Base-by-base conservation (phyloP, 2,329 filamentous ascomycete species). In the Verticillium alfalfae region DNA sequence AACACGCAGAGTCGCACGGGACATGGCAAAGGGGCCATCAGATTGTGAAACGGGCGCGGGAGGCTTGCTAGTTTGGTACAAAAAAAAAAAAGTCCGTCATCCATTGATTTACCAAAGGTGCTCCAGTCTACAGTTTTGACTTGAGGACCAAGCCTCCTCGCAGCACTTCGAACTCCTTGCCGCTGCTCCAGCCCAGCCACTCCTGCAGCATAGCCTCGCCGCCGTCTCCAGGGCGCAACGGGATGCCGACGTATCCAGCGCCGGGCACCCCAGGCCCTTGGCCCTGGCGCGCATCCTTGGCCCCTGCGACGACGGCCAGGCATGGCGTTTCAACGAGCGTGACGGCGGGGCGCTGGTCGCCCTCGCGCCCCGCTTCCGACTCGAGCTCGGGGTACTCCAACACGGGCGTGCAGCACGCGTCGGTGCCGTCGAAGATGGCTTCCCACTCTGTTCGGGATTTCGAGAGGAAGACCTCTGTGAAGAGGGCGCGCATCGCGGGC, bases 351-450 rank as follows among this genome's bases (percentile, higher is more conserved):
- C 91, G 76, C 76, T 92, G 89, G 66, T 93, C 89, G 56, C 88
- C 84, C 70, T 88, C 86, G 57, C 80, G 76, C n/a, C 62, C 64
- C 9, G 71, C 58, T 39, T 78, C 71, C 2, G 63, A 68, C 67
- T 92, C 85, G 54, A 97, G 78, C 75, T 97, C 93, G 0, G 67
- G 70, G 66, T 92, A 91, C 38, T 87, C 88, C 52, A 97, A 78
- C 1, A 98, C 91, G 0, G 94, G 94, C n/a, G 91, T 92, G 65
- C 90, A 92, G 73, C 94, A 98, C 1, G 94, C 94, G 76, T 98
- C 94, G 0, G 91, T 95, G 12, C 90, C 91, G 72, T 96, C 91
- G 72, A 97, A 98, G 6, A 96, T 79, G 3, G 64, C 72, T 75
- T 97, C 94, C 94, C 94, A 98, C 72, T 96, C 89, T 0, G 75